Base-by-base conservation (phyloP, 306 rosid genomes). In the Medicago lupulina region DNA sequence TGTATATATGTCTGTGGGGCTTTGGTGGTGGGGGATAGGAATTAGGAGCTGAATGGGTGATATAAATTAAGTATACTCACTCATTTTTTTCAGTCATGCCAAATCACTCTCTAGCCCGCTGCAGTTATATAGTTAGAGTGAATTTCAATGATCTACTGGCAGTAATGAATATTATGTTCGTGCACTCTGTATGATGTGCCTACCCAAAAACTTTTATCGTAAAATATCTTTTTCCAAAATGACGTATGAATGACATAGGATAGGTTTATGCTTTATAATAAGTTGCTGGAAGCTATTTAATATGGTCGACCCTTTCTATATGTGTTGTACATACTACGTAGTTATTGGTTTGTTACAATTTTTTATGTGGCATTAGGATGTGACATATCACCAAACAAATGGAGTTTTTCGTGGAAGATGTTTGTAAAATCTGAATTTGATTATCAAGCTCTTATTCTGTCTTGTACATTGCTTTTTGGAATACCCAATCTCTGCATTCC, bases 281-380 rank as follows among this genome's bases (percentile, higher is more conserved):
- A 62, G 71, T 62, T 74, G 72, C 40, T 61, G 75, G 83, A 77
- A 69, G 49, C 78, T 74, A 19, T 55, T 76, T 70, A 19, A 47
- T 72, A 17, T 55, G 62, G 38, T 54, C 16, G 51, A 39, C 57
- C 63, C 46, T 67, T 67, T 55, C 76, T 65, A 10, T 64, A 10
- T 41, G 41, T 8, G 57, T 46, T 49, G 50, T n/a, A 49, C 51
- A n/a, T 71, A 66, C 41, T n/a, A 49, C 51, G 13, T 65, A 66
- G 50, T 60, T 66, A 64, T 76, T 65, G 65, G 57, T 17, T 80
- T 55, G 51, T 49, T 64, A 75, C 75, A 57, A 58, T 39, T 76
- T 67, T 70, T 17, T 43, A 36, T 19, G 21, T 39, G 62, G 31
- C 25, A 70, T 16, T 69, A 58, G 40, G 51, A 31, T 77, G 41